Evolutionary conservation across 441 rosid genomes (phyloP).

Genomic region (Pelargonium cotyledonis): DNA sequence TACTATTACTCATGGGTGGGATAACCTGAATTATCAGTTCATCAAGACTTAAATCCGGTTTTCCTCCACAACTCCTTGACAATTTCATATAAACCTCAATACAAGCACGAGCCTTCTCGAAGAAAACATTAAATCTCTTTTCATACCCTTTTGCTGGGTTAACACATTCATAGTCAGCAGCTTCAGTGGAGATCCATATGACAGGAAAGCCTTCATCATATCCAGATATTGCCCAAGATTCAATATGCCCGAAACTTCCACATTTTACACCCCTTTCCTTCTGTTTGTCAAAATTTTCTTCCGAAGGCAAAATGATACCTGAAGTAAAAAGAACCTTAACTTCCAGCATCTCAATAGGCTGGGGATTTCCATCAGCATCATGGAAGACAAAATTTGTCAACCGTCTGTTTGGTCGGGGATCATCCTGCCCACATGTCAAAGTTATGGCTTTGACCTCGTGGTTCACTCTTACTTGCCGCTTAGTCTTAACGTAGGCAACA

Average conservation of each 20-base stretch:
- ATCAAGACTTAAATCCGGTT: constrained; percentile 51
- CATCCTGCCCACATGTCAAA: constrained; percentile 33
- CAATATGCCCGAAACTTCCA: constrained; percentile 54
- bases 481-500: constrained; percentile 21
- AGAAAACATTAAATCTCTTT: constrained; percentile 44
- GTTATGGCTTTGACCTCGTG: constrained; percentile 22
- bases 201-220: constrained; percentile 71
- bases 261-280: constrained; percentile 44
- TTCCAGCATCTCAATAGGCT: constrained; percentile 71
- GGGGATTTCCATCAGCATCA: constrained; percentile 38
- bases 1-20: constrained; percentile 57
- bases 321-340: constrained; percentile 45
- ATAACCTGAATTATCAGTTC: constrained; percentile 65
- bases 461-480: constrained; percentile 15
- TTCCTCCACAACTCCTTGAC: constrained; percentile 56
- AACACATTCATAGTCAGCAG: constrained; percentile 60
- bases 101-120: constrained; percentile 55
- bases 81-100: constrained; percentile 60
- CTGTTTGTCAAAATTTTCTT: constrained; percentile 35
- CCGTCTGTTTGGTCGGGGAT: constrained; percentile 51
- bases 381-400: constrained; percentile 55
- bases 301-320: constrained; percentile 55
- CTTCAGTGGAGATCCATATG: constrained; percentile 63
- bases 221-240: constrained; percentile 71
- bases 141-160: constrained; percentile 57